Percentiles rank a stretch among this genome's conserved stretches.
Evolutionary conservation across 1,284 basidiomycete genomes (phyloP).

Genomic region (Porogramme epimiltina): DNA sequence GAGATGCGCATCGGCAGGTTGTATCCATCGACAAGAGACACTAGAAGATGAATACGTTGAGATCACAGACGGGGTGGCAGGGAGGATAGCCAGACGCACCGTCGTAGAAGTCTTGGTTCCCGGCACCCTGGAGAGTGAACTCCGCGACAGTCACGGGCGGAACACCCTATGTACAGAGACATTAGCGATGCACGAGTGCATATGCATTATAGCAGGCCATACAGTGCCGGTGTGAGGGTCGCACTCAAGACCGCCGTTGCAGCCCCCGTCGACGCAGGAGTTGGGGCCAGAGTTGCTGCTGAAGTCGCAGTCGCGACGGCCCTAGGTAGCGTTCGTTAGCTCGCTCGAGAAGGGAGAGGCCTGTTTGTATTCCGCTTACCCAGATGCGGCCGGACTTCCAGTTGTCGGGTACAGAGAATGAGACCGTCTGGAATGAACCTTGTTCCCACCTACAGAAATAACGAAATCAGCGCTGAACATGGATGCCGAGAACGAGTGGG

Average conservation of each 20-base stretch:
- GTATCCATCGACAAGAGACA: constrained; percentile 35
- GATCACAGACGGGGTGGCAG: background rate
- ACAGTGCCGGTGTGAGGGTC: constrained; percentile 41
- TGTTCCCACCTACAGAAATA: constrained; percentile 31
- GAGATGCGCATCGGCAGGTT: constrained; percentile 60
- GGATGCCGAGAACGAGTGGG: background rate
- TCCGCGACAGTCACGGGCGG: constrained; percentile 48
- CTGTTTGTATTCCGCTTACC: constrained; percentile 20
- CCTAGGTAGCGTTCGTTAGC: constrained; percentile 26
- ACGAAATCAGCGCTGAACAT: background rate
- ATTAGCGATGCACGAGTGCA: background rate
- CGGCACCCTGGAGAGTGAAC: constrained; percentile 39
- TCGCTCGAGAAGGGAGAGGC: background rate
- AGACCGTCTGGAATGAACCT: constrained; percentile 25
- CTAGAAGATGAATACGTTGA: constrained; percentile 6
- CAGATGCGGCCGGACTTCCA: constrained; percentile 41
- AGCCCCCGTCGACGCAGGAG: constrained; percentile 45
- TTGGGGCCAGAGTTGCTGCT: constrained; percentile 39
- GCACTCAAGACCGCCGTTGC: constrained; percentile 49
- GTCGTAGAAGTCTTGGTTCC: constrained; percentile 42
- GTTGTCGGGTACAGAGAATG: constrained; percentile 36
- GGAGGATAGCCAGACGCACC: constrained; percentile 24
- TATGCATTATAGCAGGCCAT: background rate
- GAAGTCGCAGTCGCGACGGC: constrained; percentile 48
- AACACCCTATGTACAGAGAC: constrained; percentile 31